Evolutionary conservation across 2,329 filamentous ascomycete genomes (phyloP).

Genomic region (Fusarium brachygibbosum): DNA sequence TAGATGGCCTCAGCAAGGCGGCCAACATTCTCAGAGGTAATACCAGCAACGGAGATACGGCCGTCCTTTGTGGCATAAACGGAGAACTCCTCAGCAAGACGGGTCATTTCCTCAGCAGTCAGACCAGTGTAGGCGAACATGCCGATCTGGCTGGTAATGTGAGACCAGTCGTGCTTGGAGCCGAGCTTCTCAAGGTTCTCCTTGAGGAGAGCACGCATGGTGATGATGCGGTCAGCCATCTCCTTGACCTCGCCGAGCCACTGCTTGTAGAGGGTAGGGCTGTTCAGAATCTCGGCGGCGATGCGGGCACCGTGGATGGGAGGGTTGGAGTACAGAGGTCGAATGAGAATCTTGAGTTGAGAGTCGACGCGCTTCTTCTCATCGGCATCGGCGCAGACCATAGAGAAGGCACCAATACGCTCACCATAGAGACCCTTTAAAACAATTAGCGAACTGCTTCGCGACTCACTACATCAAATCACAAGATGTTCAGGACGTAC

Average conservation of each 20-base stretch:
- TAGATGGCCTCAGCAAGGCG: slow-evolving; percentile 86
- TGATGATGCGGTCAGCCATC: slow-evolving; percentile 99
- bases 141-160: slow-evolving; percentile 98
- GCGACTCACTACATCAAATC: not conserved
- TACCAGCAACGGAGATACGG: slow-evolving; percentile 87
- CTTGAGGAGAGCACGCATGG: slow-evolving; percentile 95
- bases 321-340: slow-evolving; percentile 97
- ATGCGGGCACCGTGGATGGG: slow-evolving; percentile 96
- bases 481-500: slow-evolving; percentile 58
- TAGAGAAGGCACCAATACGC: slow-evolving; percentile 96
- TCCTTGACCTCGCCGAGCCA: slow-evolving; percentile 97
- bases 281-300: slow-evolving; percentile 91
- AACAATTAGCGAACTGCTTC: slow-evolving; percentile 19
- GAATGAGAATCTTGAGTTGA: slow-evolving; percentile 98
- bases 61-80: slow-evolving; percentile 97
- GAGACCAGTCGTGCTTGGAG: slow-evolving; percentile 97
- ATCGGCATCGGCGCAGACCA: slow-evolving; percentile 85
- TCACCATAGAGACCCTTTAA: slow-evolving; percentile 93
- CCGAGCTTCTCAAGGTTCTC: slow-evolving; percentile 94
- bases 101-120: slow-evolving; percentile 90
- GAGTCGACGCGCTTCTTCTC: slow-evolving; percentile 97
- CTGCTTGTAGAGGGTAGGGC: slow-evolving; percentile 86
- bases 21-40: slow-evolving; percentile 83
- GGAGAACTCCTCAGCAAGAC: slow-evolving; percentile 92
- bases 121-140: slow-evolving; percentile 99